Percentiles rank a stretch among this genome's conserved stretches.
Conservation (phyloP, 140 eudicot species). For the Flaveria floridana region DNA sequence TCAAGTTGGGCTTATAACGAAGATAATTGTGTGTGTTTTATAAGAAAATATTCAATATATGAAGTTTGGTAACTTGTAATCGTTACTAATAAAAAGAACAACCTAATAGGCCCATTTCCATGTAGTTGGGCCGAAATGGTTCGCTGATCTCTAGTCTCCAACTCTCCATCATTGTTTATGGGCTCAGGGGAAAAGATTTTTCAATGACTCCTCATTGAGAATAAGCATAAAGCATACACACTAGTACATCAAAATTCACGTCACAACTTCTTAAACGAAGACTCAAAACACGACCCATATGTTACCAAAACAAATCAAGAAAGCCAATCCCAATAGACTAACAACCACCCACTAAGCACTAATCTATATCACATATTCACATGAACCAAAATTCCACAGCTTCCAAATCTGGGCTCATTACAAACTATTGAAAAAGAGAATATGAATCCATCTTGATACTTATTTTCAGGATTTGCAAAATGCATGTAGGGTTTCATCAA, state of each 20-base stretch:
- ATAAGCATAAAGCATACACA: not conserved
- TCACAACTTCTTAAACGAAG: not conserved
- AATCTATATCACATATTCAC: not conserved
- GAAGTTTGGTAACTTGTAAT: too few species aligned
- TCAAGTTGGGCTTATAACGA: too few species aligned
- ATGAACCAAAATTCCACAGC: too few species aligned
- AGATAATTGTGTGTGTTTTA: too few species aligned
- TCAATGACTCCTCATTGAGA: not conserved
- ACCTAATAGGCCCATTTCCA: too few species aligned
- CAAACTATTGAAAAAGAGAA: not conserved
- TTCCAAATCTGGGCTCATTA: too few species aligned
- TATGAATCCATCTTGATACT: not conserved
- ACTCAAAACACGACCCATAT: not conserved
- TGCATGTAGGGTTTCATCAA: conserved; percentile 52
- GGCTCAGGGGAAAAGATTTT: too few species aligned
- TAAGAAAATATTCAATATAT: too few species aligned
- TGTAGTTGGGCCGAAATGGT: too few species aligned
- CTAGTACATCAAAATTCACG: not conserved
- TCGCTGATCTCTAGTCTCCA: too few species aligned
- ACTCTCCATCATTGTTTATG: too few species aligned
- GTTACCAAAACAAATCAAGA: not conserved
- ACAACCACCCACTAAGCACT: not conserved
- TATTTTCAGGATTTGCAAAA: not conserved
- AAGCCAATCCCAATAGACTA: not conserved
- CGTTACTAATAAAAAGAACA: too few species aligned